A percentile compares a stretch with the other conserved stretches of the same genome.
Conservation (phyloP, 2,329 filamentous ascomycete genomes). For the Aureobasidium sp. region DNA sequence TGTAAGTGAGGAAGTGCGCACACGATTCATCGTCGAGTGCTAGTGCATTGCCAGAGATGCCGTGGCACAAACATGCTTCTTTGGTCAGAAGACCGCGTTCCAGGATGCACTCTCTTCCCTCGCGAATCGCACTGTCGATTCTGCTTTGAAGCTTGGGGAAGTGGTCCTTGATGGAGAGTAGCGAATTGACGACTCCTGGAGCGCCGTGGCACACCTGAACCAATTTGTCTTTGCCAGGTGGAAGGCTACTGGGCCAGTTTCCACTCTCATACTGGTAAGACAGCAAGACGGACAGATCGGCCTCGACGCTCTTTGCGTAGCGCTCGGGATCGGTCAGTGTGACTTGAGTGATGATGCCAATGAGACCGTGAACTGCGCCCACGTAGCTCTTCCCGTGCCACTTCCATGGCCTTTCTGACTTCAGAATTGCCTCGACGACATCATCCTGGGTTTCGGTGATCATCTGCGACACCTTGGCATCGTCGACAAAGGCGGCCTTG, state of each 20-base stretch:
- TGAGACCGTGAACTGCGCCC: conserved; percentile 60
- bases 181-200: conserved; percentile 54
- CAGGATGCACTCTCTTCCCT: conserved; percentile 49
- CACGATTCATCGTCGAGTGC: conserved; percentile 44
- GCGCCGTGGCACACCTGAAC: conserved; percentile 64
- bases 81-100: conserved; percentile 55
- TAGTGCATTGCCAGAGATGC: conserved; percentile 58
- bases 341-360: conserved; percentile 65
- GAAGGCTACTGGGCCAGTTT: conserved; percentile 56
- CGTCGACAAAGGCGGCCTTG: conserved; percentile 48
- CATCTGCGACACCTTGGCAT: conserved; percentile 44
- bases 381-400: conserved; percentile 59
- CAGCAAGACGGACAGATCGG: conserved; percentile 49
- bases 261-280: conserved; percentile 54
- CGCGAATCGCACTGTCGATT: conserved; percentile 48
- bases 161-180: conserved; percentile 49
- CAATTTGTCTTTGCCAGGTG: conserved; percentile 42
- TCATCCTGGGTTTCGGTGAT: conserved; percentile 49
- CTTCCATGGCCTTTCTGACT: conserved; percentile 51
- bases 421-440: conserved; percentile 55
- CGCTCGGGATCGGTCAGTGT: conserved; percentile 50
- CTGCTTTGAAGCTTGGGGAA: conserved; percentile 49
- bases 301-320: conserved; percentile 49
- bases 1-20: conserved; percentile 54
- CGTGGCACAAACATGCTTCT: conserved; percentile 58